Evolutionary conservation across 495 filamentous ascomycete species (phyloP).

Genomic region (Daldinia caldariorum): DNA sequence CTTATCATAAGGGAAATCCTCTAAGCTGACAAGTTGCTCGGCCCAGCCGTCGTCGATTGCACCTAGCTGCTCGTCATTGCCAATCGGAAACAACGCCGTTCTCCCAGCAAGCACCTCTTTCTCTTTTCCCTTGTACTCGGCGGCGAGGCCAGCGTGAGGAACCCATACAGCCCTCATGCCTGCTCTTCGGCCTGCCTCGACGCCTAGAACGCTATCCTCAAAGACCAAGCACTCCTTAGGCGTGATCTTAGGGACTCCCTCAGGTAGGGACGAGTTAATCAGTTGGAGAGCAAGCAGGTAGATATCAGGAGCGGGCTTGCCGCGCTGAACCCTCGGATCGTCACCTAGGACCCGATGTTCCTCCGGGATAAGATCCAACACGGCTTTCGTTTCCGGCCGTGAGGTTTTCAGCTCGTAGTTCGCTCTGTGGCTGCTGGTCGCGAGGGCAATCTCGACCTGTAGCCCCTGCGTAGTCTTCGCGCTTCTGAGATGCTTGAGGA

Average conservation of each 20-base stretch:
- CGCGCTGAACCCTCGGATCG: constrained; percentile 74
- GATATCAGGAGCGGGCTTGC: constrained; percentile 90
- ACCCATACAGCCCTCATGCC: constrained; percentile 92
- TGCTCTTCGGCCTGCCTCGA: constrained; percentile 83
- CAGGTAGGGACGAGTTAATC: constrained; percentile 70
- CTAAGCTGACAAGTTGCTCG: constrained; percentile 64
- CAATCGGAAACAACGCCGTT: constrained; percentile 65
- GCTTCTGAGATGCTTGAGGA: constrained; percentile 63
- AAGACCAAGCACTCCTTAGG: constrained; percentile 89
- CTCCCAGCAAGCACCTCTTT: constrained; percentile 80
- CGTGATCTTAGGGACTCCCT: constrained; percentile 39
- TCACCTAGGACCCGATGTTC: constrained; percentile 76
- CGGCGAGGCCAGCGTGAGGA: constrained; percentile 75
- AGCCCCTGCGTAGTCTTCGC: constrained; percentile 33
- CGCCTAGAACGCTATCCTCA: constrained; percentile 85
- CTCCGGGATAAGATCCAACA: constrained; percentile 42
- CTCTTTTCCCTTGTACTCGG: constrained; percentile 73
- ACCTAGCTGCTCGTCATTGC: constrained; percentile 55
- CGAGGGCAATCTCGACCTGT: constrained; percentile 43
- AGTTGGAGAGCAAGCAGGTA: constrained; percentile 80
- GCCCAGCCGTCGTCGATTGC: constrained; percentile 73
- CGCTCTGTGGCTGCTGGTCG: constrained; percentile 42
- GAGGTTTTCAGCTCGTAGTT: constrained; percentile 46
- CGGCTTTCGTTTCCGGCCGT: constrained; percentile 31
- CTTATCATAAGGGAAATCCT: constrained; percentile 70